These are phyloP conservation scores for Globisporangium emineosum DNA, from an alignment of 352 stramenopile species.

Conservation along the genomic window DNA sequence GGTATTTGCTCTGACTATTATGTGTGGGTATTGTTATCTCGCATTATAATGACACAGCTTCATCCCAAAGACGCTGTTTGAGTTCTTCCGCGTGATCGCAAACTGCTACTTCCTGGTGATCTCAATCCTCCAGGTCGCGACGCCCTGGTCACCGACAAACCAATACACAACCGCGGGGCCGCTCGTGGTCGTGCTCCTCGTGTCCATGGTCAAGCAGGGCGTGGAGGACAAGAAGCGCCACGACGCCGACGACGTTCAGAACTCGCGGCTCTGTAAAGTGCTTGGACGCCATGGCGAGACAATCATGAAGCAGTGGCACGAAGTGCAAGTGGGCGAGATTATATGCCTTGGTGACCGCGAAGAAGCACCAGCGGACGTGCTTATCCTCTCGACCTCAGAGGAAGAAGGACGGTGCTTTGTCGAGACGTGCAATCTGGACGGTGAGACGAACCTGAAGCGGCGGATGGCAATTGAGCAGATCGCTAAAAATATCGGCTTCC, in stretches of 20 bases:
- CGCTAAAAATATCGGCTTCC: constrained; percentile 52
- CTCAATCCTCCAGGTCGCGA: constrained; percentile 88
- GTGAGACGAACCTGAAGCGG: constrained; percentile 94
- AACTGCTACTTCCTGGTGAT: constrained; percentile 96
- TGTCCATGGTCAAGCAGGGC: constrained; percentile 79
- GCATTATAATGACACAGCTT: constrained; percentile 60
- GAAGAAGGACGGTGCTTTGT: constrained; percentile 87
- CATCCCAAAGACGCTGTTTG: constrained; percentile 90
- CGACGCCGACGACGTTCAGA: constrained; percentile 60
- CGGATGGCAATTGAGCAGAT: constrained; percentile 52
- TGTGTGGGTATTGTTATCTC: background rate
- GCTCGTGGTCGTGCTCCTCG: constrained; percentile 66
- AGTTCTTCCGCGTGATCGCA: constrained; percentile 93
- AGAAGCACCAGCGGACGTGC: constrained; percentile 59
- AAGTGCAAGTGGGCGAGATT: constrained; percentile 74
- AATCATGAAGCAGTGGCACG: constrained; percentile 60
- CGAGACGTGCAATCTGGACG: constrained; percentile 93
- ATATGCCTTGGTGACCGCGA: constrained; percentile 50
- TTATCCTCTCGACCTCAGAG: constrained; percentile 69
- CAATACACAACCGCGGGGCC: constrained; percentile 74
- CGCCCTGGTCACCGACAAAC: constrained; percentile 65
- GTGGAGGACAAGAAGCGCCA: constrained; percentile 80
- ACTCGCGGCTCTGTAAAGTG: constrained; percentile 51
- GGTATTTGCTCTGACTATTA: background rate
- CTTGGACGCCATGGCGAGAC: constrained; percentile 35